phyloP scores from a whole-genome alignment of 2,329 filamentous ascomycete species.

The Ambrosiella xylebori region DNA sequence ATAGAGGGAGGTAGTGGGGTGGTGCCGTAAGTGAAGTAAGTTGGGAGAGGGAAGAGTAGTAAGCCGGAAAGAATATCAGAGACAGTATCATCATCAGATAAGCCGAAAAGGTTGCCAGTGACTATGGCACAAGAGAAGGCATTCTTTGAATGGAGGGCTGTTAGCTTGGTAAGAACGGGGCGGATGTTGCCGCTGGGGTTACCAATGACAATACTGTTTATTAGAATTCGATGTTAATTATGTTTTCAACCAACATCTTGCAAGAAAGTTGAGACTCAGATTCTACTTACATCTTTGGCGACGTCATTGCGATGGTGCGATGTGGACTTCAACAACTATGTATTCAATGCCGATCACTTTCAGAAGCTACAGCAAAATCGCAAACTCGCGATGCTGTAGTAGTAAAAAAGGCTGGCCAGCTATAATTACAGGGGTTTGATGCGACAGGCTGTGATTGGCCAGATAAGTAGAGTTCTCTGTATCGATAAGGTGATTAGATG shows the following conservation, averaged over 20 bases:
- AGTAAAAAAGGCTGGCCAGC: constrained; percentile 3
- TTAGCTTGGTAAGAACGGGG: constrained; percentile 62
- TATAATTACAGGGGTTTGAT: background rate
- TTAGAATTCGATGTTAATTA: constrained; percentile 10
- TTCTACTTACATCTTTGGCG: constrained; percentile 7
- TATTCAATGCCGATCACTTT: background rate
- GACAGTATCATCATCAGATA: constrained; percentile 41
- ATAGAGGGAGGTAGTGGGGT: constrained; percentile 53
- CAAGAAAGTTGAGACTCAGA: background rate
- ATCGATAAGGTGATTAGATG: constrained; percentile 14
- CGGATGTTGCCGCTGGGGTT: constrained; percentile 64
- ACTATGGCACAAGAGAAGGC: constrained; percentile 73
- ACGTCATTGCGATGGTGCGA: background rate
- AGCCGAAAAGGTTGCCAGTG: constrained; percentile 64
- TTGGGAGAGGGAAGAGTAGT: constrained; percentile 60
- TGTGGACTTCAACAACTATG: background rate
- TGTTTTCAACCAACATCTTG: background rate
- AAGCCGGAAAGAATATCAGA: constrained; percentile 52
- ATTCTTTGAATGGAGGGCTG: constrained; percentile 70
- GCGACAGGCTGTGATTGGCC: constrained; percentile 12
- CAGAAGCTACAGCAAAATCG: background rate
- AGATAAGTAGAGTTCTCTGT: constrained; percentile 8
- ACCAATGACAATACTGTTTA: constrained; percentile 57
- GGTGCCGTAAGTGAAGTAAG: constrained; percentile 75
- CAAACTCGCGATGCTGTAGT: background rate